Evolutionary conservation across 495 filamentous ascomycete species (phyloP).

Genomic region (Baudoinia panamericana): DNA sequence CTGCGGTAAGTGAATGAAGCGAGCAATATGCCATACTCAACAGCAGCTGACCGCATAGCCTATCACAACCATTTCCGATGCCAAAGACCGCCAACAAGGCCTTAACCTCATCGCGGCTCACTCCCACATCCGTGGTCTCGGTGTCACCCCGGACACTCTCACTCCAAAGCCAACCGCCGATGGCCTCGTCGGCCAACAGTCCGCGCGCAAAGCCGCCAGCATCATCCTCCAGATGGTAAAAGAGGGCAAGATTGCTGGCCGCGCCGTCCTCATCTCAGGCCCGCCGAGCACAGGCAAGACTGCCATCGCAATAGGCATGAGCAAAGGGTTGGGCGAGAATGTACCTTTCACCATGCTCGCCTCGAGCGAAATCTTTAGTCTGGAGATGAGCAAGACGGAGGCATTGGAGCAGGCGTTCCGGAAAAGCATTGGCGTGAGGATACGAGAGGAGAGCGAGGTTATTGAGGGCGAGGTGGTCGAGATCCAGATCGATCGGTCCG

Average conservation of each 20-base stretch:
- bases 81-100: conserved; percentile 80
- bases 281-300: conserved; percentile 98
- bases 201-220: conserved; percentile 88
- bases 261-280: conserved; percentile 88
- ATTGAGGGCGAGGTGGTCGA: conserved; percentile 99
- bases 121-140: conserved; percentile 91
- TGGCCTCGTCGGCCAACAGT: conserved; percentile 93
- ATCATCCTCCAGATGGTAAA: conserved; percentile 97
- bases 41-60: conserved; percentile 35
- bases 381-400: conserved; percentile 99
- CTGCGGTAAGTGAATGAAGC: background rate
- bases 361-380: conserved; percentile 90
- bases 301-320: conserved; percentile 97
- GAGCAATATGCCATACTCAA: background rate
- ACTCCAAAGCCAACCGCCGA: conserved; percentile 78
- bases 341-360: conserved; percentile 94
- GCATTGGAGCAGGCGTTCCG: conserved; percentile 95
- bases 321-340: conserved; percentile 82
- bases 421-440: conserved; percentile 89
- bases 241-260: conserved; percentile 92
- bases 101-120: conserved; percentile 96
- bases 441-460: conserved; percentile 97
- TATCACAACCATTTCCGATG: conserved; percentile 87
- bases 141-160: conserved; percentile 81
- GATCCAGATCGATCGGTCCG: conserved; percentile 95